Base-by-base conservation (phyloP, 2,329 filamentous ascomycete species). In the Sphaerulina vaccinii region DNA sequence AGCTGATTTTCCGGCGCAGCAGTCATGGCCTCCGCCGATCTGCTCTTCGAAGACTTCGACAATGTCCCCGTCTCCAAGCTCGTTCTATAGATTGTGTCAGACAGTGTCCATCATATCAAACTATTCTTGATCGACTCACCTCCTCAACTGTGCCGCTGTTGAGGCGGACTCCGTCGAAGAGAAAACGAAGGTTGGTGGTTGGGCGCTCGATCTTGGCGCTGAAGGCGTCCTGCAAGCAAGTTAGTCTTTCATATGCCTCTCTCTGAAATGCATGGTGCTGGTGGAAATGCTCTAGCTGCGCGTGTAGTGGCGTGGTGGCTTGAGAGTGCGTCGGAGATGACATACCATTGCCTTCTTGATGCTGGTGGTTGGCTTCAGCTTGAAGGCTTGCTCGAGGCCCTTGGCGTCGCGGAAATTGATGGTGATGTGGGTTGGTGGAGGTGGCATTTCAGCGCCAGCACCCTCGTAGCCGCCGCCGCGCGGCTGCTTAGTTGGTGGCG, bases 321-420 rank as follows among this genome's bases (percentile, higher is more conserved):
- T n/a, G n/a, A n/a, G n/a, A n/a, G n/a, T n/a, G n/a, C n/a, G n/a
- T n/a, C 15, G 22, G 7, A n/a, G 7, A 13, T 9, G 6, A 33
- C 41, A 29, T 36, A 58, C 55, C 56, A 65, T 63, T 5, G 59
- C 61, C 41, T 64, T 66, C 9, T 40, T 39, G 23, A 65, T 33
- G 37, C 54, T 58, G 13, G 59, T 64, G 13, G 51, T 55, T 2
- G 40, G 16, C 49, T 66, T 66, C n/a, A 65, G 22, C 37, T 56
- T 60, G 52, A 65, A 64, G 2, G 35, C 18, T 7, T 62, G 36
- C 18, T 58, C 54, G 40, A 45, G 37, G 52, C 54, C 58, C 21
- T 23, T 51, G n/a, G 38, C 24, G 43, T 61, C 55, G 18, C 39
- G 44, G 56, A 66, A 58, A 1, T 16, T 49, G 38, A 65, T 35